Evolutionary conservation across 495 filamentous ascomycete genomes (phyloP), one percentile per base, ranked within the genome.

Genomic region (Aspergillus mulundensis): DNA sequence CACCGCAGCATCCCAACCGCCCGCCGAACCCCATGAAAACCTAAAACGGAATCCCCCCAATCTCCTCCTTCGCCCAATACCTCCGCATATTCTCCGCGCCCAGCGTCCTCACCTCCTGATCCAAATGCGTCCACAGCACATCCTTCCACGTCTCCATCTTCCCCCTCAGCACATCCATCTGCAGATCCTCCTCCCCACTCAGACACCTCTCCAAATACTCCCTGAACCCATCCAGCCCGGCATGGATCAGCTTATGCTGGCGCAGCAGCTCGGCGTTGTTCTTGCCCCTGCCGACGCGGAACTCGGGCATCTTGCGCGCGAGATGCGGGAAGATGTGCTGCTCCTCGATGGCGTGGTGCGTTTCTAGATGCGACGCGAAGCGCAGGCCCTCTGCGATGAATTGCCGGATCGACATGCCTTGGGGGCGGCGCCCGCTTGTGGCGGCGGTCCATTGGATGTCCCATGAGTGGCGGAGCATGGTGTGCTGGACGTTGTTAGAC

Each of bases 51-150:
- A 96, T 78, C 39, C 72, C 61, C 65, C 71, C 77, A 72, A 97
- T 86, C 76, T 96, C 92, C 53, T 87, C 82, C 39, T 83, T 24
- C 0, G 77, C 86, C 89, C 90, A 97, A 69, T 87, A 90, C 62
- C 79, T 83, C 63, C 90, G 77, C 92, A 97, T 95, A 67, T 91
- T 93, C 65, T 94, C 89, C 42, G 90, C 87, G 5, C 81, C 79
- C 3, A 93, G 67, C 25, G 83, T 80, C 61, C 75, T 59, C 5
- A 91, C 87, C 74, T 91, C 89, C 54, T 90, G 78, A 58, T 88
- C 84, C 50, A 93, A 67, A 76, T 93, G 89, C 46, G 62, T 71
- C 83, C 87, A 86, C 38, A 93, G 64, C 48, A 91, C 86, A 18
- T 77, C 71, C n/a, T 84, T 81, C 67, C 84, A 86, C 5, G 54